These are phyloP conservation scores for Leptosphaerulina australis DNA, from an alignment of 2,329 filamentous ascomycete species.

Conservation along the genomic window DNA sequence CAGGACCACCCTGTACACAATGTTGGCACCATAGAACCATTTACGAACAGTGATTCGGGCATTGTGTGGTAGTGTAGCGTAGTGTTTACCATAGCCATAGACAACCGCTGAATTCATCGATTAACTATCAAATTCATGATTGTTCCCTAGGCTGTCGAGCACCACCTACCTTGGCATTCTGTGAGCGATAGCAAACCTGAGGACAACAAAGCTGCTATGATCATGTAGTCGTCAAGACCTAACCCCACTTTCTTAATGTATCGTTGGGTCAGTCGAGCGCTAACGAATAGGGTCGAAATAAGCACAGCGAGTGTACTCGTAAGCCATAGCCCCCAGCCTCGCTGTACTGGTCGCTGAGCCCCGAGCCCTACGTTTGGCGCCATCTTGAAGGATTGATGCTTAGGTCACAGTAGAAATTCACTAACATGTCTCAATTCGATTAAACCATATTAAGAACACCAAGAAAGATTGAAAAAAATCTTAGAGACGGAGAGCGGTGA, in stretches of 20 bases:
- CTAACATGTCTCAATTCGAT: no score
- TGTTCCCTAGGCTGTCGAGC: background rate
- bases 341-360: constrained; percentile 27
- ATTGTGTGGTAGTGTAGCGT: constrained; percentile 19
- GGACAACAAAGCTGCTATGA: constrained; percentile 27
- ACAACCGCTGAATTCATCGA: constrained; percentile 33
- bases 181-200: constrained; percentile 30
- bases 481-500: no score
- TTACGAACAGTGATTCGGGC: constrained; percentile 27
- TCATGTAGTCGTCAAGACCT: constrained; percentile 33
- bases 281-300: constrained; percentile 26
- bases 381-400: no score
- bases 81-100: constrained; percentile 31
- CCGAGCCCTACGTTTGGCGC: constrained; percentile 31
- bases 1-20: constrained; percentile 48
- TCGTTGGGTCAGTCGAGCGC: constrained; percentile 26
- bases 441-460: no score
- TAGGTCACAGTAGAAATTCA: no score
- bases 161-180: constrained; percentile 31
- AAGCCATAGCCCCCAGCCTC: constrained; percentile 33
- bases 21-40: constrained; percentile 42
- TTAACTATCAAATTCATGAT: background rate
- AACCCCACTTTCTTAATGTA: constrained; percentile 25
- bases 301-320: constrained; percentile 30
- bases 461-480: no score